These are phyloP conservation scores for Boletus holoroseus DNA, from an alignment of 1,284 basidiomycete genomes.

Conservation along the genomic window DNA sequence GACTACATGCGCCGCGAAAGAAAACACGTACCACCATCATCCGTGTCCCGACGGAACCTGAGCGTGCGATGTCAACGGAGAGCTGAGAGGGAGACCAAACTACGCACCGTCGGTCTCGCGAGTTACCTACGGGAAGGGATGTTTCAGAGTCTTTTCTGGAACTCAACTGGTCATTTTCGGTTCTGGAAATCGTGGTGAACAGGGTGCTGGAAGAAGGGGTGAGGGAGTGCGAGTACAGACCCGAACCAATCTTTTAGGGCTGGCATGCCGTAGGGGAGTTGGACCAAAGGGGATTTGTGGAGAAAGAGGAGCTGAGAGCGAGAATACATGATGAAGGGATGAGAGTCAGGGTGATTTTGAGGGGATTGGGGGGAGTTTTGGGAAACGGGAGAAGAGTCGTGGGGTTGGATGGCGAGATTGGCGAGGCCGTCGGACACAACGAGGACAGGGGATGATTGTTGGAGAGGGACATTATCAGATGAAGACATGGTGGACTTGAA, in stretches of 20 bases:
- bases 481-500: constrained; percentile 31
- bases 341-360: constrained; percentile 19
- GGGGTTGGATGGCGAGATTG: constrained; percentile 21
- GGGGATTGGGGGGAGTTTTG: constrained; percentile 9
- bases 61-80: constrained; percentile 41
- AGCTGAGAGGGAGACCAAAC: constrained; percentile 54
- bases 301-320: constrained; percentile 62
- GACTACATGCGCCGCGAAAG: constrained; percentile 7
- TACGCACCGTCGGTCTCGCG: constrained; percentile 65
- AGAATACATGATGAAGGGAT: constrained; percentile 58
- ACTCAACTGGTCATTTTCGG: constrained; percentile 55
- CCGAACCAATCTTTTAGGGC: constrained; percentile 83
- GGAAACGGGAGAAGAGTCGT: constrained; percentile 5
- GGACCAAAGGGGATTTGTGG: constrained; percentile 72
- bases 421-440: constrained; percentile 22
- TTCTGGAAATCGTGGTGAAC: constrained; percentile 35
- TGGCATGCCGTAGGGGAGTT: constrained; percentile 70
- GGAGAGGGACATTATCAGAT: constrained; percentile 16
- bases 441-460: constrained; percentile 22
- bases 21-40: constrained; percentile 56
- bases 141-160: constrained; percentile 65
- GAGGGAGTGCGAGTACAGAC: constrained; percentile 41
- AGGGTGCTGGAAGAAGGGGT: constrained; percentile 6
- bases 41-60: constrained; percentile 69
- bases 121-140: constrained; percentile 41